Percentiles rank a stretch among this genome's conserved stretches.
These are phyloP conservation scores for Microcyclospora tardicrescens DNA, from an alignment of 2,329 filamentous ascomycete species.

Conservation along the genomic window DNA sequence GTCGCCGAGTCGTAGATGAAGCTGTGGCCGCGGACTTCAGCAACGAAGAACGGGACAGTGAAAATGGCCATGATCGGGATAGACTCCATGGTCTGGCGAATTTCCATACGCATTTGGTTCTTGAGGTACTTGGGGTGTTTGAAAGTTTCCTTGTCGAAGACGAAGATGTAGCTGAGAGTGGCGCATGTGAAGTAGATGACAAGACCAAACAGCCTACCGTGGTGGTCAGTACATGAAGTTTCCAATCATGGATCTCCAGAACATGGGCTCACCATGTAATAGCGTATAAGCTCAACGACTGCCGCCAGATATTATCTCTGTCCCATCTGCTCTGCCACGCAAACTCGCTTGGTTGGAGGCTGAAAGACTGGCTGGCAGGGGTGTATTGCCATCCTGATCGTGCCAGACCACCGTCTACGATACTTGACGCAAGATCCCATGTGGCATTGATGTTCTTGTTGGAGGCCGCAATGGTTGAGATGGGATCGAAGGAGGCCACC, in stretches of 20 bases:
- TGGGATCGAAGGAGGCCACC: conserved; percentile 41
- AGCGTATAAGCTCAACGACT: conserved; percentile 61
- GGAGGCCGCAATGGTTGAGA: conserved; percentile 37
- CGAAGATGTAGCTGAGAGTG: conserved; percentile 68
- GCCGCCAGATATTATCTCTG: conserved; percentile 65
- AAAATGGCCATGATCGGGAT: conserved; percentile 74
- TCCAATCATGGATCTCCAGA: not conserved
- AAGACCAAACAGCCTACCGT: conserved; percentile 65
- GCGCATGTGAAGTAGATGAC: conserved; percentile 77
- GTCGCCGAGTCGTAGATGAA: conserved; percentile 66
- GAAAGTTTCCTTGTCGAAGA: conserved; percentile 84
- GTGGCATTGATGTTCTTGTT: conserved; percentile 40
- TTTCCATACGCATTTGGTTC: conserved; percentile 80
- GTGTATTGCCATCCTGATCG: conserved; percentile 44
- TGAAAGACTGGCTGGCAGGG: conserved; percentile 58
- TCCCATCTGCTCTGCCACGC: conserved; percentile 69
- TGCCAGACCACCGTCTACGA: conserved; percentile 4
- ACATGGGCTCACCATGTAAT: conserved; percentile 60
- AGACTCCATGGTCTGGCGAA: conserved; percentile 60
- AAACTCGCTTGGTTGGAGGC: conserved; percentile 55
- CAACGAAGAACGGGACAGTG: conserved; percentile 68
- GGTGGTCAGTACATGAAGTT: not conserved
- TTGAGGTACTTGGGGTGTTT: conserved; percentile 89
- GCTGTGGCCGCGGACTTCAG: conserved; percentile 71
- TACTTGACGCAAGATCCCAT: conserved; percentile 5